Evolutionary conservation across 164 flowering plant species (phyloP).

Genomic region (Stephania japonica): DNA sequence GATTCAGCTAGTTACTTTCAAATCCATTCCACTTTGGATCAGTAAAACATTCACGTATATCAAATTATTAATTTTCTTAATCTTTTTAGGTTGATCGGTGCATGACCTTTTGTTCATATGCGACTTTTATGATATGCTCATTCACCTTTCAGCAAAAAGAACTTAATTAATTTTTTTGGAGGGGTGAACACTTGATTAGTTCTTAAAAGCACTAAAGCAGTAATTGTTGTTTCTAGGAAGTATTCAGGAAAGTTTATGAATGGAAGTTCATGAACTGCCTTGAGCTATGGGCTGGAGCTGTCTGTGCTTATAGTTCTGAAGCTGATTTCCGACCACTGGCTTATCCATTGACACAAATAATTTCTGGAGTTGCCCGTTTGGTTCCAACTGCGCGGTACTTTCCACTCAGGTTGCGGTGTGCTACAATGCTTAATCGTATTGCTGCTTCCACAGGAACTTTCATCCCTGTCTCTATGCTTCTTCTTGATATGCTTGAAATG

Average conservation of each 20-base stretch:
- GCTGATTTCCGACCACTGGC: conserved; percentile 73
- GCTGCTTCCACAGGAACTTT: conserved; percentile 68
- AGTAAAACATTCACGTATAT: too few species aligned
- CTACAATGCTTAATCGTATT: conserved; percentile 85
- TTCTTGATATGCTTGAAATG: conserved; percentile 90
- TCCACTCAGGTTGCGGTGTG: conserved; percentile 85
- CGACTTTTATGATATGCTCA: not conserved
- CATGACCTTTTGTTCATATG: not conserved
- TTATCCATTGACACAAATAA: conserved; percentile 85
- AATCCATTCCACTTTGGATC: too few species aligned
- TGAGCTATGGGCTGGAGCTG: conserved; percentile 91
- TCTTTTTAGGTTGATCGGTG: not conserved
- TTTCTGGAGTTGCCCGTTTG: conserved; percentile 76
- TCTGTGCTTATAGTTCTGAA: conserved; percentile 70
- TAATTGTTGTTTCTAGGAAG: conserved; percentile 42
- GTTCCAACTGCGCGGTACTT: conserved; percentile 88
- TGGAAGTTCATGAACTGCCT: conserved; percentile 97
- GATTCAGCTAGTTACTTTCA: not conserved
- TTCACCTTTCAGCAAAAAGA: not conserved
- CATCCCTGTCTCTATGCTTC: conserved; percentile 76
- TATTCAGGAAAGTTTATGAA: conserved; percentile 76
- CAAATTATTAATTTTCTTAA: too few species aligned
- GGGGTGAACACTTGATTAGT: not conserved
- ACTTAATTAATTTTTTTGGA: too few species aligned
- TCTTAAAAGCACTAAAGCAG: not conserved